Base-by-base conservation (phyloP, 768 basidiomycete species). In the Pluteus cervinus region DNA sequence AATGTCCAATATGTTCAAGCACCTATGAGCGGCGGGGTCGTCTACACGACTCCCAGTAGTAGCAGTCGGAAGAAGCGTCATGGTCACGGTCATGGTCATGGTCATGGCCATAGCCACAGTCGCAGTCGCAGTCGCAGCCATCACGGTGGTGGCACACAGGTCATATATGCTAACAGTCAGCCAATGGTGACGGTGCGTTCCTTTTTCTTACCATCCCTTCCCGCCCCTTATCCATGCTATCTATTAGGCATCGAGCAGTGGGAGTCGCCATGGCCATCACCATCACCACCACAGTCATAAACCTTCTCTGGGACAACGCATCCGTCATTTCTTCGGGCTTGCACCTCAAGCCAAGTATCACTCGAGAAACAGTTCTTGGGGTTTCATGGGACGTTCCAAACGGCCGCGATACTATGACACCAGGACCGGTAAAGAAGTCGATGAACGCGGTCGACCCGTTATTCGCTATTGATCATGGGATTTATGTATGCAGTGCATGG, bases 281-380 rank as follows among this genome's bases (percentile, higher is more conserved):
- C 35, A 36, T 16, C 43, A 41, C 10, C 40, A 34, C 28, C 44
- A 49, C 32, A 34, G 46, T 22, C 54, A 56, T 37, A 51, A 55
- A 22, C 48, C 61, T 18, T 53, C 70, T 2, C 61, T 67, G 11
- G 66, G 64, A 23, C 65, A 71, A 18, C 72, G 75, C 31, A 39
- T 76, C 22, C 66, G 70, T 26, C 70, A 66, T 21, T 75, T 76
- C 58, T 73, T 76, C 44, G 75, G 75, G 14, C 56, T 76, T 14
- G 66, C 67, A 5, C 61, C 66, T 44, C 66, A 62, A 36, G 65
- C 69, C 48, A 65, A 65, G 44, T 29, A 41, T 29, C 28, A 30
- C 12, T 64, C 63, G 20, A 61, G 67, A 48, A 55, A 59, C 37
- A 61, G 62, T 30, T 65, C 65, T 2, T 76, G 73, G 75, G 75